phyloP scores from a whole-genome alignment of 2,329 filamentous ascomycete species.

The Trichophyton schoenleinii region DNA sequence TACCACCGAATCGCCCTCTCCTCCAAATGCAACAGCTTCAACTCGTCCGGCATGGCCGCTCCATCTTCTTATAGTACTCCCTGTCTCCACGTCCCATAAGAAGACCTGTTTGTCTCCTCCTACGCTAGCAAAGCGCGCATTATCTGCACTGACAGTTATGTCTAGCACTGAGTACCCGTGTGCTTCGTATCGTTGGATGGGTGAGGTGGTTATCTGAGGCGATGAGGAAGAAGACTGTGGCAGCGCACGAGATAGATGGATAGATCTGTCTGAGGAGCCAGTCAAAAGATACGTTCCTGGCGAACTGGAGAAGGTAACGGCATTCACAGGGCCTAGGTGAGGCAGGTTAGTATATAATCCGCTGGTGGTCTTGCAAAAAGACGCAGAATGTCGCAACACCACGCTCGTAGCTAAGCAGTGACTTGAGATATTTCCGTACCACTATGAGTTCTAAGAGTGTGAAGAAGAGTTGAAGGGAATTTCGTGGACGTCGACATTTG shows the following conservation, averaged over 20 bases:
- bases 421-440: slow-evolving; percentile 19
- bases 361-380: background rate
- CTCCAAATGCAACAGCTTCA: slow-evolving; percentile 68
- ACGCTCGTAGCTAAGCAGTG: background rate
- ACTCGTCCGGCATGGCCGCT: slow-evolving; percentile 58
- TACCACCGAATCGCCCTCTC: slow-evolving; percentile 60
- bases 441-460: slow-evolving; percentile 35
- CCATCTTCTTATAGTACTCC: slow-evolving; percentile 64
- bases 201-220: slow-evolving; percentile 30
- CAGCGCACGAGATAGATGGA: slow-evolving; percentile 67
- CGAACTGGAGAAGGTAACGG: slow-evolving; percentile 58
- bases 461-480: slow-evolving; percentile 30
- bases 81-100: slow-evolving; percentile 83
- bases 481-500: slow-evolving; percentile 20
- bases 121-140: slow-evolving; percentile 71
- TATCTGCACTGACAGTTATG: slow-evolving; percentile 59
- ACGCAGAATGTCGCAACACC: background rate
- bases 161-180: slow-evolving; percentile 90
- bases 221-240: slow-evolving; percentile 22
- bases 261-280: slow-evolving; percentile 69
- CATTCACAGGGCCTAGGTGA: slow-evolving; percentile 53
- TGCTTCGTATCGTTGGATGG: slow-evolving; percentile 78
- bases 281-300: slow-evolving; percentile 70
- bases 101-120: slow-evolving; percentile 88
- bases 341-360: background rate